phyloP scores from a whole-genome alignment of 1,139 yeast genomes.

The Geotrichum candidum region DNA sequence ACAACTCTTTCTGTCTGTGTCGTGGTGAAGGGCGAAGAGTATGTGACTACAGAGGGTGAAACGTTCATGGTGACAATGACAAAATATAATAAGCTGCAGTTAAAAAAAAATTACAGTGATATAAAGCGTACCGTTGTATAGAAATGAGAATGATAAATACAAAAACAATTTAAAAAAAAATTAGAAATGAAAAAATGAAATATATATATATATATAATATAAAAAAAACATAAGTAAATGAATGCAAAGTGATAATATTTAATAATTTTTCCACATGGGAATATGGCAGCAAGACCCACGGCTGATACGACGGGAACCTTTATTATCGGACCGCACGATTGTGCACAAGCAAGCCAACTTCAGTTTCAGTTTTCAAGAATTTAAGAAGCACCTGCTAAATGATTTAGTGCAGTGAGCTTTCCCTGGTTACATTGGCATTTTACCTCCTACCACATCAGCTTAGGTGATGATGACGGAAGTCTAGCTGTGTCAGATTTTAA shows the following conservation, averaged over 20 bases:
- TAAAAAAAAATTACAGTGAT: background rate
- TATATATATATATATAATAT: no score
- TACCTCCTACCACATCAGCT: background rate
- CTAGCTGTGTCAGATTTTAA: no score
- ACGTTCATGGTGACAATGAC: background rate
- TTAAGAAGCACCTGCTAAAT: background rate
- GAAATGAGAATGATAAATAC: background rate
- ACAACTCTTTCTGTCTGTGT: conserved; percentile 64
- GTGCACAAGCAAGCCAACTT: background rate
- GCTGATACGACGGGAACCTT: background rate
- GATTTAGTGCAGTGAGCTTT: background rate
- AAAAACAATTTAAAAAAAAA: background rate
- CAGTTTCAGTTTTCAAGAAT: background rate
- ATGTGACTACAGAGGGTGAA: background rate
- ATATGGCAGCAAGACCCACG: background rate
- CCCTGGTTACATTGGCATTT: background rate
- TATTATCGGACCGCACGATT: background rate
- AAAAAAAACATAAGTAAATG: background rate
- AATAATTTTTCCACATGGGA: background rate
- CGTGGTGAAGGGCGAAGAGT: conserved; percentile 52
- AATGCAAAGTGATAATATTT: background rate
- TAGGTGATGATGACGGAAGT: no score
- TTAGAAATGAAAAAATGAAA: background rate
- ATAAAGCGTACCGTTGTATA: background rate
- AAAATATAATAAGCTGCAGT: conserved; percentile 12